phyloP scores from a whole-genome alignment of 441 rosid genomes.

The Gossypium gossypioides region DNA sequence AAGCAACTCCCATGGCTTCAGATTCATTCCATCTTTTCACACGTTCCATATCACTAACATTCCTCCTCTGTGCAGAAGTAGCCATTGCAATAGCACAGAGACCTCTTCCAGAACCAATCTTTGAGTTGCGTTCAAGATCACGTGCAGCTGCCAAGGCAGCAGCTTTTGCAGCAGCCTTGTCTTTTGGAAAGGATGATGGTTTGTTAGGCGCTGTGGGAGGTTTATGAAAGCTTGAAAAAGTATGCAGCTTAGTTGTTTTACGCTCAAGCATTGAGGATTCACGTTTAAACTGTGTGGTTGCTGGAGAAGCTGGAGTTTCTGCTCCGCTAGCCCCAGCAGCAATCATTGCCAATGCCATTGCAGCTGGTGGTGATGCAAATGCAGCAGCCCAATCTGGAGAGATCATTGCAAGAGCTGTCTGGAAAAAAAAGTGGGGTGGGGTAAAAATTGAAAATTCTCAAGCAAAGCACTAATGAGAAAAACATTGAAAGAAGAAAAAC shows the following conservation, averaged over 20 bases:
- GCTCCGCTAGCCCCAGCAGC: conserved; percentile 99
- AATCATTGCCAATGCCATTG: conserved; percentile 99
- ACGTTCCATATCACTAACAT: conserved; percentile 82
- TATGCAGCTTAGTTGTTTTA: conserved; percentile 59
- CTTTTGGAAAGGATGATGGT: conserved; percentile 64
- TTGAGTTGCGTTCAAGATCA: conserved; percentile 92
- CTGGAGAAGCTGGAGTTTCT: conserved; percentile 64
- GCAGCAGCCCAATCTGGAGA: conserved; percentile 99
- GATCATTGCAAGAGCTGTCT: conserved; percentile 94
- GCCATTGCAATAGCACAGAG: conserved; percentile 99
- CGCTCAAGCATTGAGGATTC: conserved; percentile 85
- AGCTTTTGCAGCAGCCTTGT: conserved; percentile 97
- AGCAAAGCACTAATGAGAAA: neutral
- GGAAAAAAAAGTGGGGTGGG: conserved; percentile 8
- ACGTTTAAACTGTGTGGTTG: conserved; percentile 58
- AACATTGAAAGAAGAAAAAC: neutral
- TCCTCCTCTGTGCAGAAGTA: conserved; percentile 93
- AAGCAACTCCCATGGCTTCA: conserved; percentile 97
- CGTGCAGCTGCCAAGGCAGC: conserved; percentile 99
- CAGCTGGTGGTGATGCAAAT: conserved; percentile 99
- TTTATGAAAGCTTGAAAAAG: conserved; percentile 93
- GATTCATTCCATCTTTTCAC: conserved; percentile 81
- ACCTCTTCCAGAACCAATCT: conserved; percentile 99
- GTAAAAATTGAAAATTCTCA: neutral
- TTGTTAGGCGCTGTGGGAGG: conserved; percentile 52